Evolutionary conservation across 73 alveolate species (phyloP), one percentile per base, ranked within the genome.

Genomic region (Effrenium voratum): DNA sequence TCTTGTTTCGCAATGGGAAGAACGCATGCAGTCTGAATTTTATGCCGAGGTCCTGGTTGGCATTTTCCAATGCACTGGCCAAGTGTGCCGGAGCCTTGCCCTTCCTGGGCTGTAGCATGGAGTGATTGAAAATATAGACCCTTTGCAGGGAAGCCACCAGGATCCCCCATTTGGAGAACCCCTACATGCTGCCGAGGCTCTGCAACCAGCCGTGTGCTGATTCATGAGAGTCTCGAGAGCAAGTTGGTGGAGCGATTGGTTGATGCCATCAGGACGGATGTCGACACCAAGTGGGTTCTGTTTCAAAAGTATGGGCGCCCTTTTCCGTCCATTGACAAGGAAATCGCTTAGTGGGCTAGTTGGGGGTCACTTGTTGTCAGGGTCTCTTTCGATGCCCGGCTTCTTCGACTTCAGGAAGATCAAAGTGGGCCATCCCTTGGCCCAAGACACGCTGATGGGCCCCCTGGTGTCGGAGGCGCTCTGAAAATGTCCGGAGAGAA

Each of bases 161-260:
- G n/a, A n/a, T n/a, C n/a, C n/a, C n/a, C n/a, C n/a, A n/a, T n/a
- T n/a, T n/a, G n/a, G n/a, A n/a, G n/a, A n/a, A n/a, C n/a, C n/a
- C n/a, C n/a, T n/a, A n/a, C n/a, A n/a, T n/a, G n/a, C n/a, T 79
- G 46, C 36, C 92, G 49, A 87, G 95, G 95, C 44, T 87, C 95
- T 15, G 95, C 95, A 0, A 87, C 95, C 41, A 87, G 95, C 83
- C 95, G 95, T 84, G 84, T 87, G 83, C 95, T 87, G 83, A 75
- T 87, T 47, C 95, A 87, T 41, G 95, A 87, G 44, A 87, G 84
- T 68, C 24, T 87, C 49, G 95, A 87, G 95, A 66, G 36, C 50
- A 68, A 87, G 68, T 45, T 87, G 13, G 66, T 87, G 36, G 83
- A 59, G 16, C 68, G 84, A 47, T 43, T 87, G 66, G 84, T 87